Evolutionary conservation across 2,329 filamentous ascomycete species (phyloP).

Genomic region (Colletotrichum sp.): DNA sequence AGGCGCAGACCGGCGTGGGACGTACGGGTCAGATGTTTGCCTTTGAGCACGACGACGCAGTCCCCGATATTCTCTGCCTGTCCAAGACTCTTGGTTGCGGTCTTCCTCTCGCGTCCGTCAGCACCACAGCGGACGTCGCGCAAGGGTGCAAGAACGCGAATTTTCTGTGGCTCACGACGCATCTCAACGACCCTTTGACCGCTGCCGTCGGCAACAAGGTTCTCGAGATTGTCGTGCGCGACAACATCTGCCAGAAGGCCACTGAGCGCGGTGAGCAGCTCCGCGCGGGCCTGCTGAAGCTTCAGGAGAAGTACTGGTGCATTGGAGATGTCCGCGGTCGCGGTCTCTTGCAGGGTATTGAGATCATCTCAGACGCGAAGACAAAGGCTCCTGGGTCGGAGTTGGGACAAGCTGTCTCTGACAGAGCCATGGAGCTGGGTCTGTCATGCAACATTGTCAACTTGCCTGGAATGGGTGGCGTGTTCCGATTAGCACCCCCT

Average conservation of each 20-base stretch:
- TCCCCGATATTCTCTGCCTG: slow-evolving; percentile 55
- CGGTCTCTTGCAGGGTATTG: slow-evolving; percentile 54
- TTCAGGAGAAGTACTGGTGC: slow-evolving; percentile 55
- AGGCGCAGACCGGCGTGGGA: slow-evolving; percentile 64
- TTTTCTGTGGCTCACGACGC: slow-evolving; percentile 57
- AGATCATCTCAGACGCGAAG: slow-evolving; percentile 50
- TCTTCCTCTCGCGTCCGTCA: slow-evolving; percentile 53
- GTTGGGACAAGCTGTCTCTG: slow-evolving; percentile 46
- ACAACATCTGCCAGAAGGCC: slow-evolving; percentile 47
- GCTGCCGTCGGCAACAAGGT: slow-evolving; percentile 60
- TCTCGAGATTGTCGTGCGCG: slow-evolving; percentile 56
- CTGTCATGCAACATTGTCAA: slow-evolving; percentile 56
- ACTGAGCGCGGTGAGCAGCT: slow-evolving; percentile 46
- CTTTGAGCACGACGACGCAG: slow-evolving; percentile 52
- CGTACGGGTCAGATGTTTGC: slow-evolving; percentile 64
- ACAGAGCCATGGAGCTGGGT: slow-evolving; percentile 47
- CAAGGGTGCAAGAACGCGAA: slow-evolving; percentile 44
- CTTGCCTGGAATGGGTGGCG: slow-evolving; percentile 50
- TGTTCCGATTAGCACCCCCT: slow-evolving; percentile 56
- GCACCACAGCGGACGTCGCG: slow-evolving; percentile 54
- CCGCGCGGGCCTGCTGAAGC: slow-evolving; percentile 42
- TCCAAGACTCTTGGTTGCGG: slow-evolving; percentile 61
- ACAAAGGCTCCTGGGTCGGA: slow-evolving; percentile 48
- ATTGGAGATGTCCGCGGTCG: slow-evolving; percentile 58
- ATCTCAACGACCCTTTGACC: slow-evolving; percentile 59